Evolutionary conservation across 2,329 filamentous ascomycete genomes (phyloP).

Genomic region (Apiospora phragmitis): DNA sequence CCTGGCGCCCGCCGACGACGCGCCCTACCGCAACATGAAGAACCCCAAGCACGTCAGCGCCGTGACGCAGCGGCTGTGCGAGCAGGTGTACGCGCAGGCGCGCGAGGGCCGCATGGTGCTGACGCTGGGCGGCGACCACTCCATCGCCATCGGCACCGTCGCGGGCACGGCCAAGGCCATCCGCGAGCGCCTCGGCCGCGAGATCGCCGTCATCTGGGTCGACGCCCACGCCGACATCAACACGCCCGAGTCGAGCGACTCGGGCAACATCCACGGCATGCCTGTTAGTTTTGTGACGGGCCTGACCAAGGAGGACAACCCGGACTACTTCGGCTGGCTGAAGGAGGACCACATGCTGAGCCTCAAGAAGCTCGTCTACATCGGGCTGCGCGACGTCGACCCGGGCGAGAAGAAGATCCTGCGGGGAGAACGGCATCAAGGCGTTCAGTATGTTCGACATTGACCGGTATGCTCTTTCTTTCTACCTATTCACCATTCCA

Average conservation of each 20-base stretch:
- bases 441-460: conserved; percentile 99
- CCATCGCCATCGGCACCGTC: conserved; percentile 92
- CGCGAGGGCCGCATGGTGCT: conserved; percentile 81
- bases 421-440: conserved; percentile 81
- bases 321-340: conserved; percentile 90
- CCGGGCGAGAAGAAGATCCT: conserved; percentile 91
- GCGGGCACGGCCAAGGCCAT: conserved; percentile 84
- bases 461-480: conserved; percentile 63
- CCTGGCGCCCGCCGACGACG: conserved; percentile 69
- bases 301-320: conserved; percentile 71
- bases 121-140: conserved; percentile 94
- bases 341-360: conserved; percentile 68
- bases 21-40: conserved; percentile 90
- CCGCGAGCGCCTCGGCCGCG: conserved; percentile 75
- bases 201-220: conserved; percentile 97
- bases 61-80: conserved; percentile 76
- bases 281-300: conserved; percentile 90
- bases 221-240: conserved; percentile 99
- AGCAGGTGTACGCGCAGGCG: conserved; percentile 87
- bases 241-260: conserved; percentile 84
- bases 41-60: conserved; percentile 83
- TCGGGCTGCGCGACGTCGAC: conserved; percentile 91
- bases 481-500: background rate
- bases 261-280: conserved; percentile 98
- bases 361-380: conserved; percentile 90